These are phyloP conservation scores for Geotrichum phurueaensis DNA, from an alignment of 1,139 yeast species.

Conservation along the genomic window DNA sequence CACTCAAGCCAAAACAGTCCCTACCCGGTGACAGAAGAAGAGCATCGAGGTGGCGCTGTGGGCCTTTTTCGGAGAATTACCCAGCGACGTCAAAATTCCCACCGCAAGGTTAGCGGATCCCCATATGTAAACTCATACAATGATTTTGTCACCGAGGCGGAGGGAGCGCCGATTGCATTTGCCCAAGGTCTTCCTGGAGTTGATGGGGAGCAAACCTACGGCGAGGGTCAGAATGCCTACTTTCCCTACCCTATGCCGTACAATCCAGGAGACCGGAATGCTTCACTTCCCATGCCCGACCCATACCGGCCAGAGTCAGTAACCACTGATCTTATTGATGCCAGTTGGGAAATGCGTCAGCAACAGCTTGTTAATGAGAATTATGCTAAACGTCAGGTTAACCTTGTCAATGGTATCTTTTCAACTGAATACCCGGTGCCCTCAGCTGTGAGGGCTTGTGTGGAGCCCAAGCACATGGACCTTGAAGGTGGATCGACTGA, in stretches of 20 bases:
- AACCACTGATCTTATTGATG: conserved; percentile 19
- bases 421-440: conserved; percentile 76
- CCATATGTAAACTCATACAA: not conserved
- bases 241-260: conserved; percentile 14
- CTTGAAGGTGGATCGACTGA: conserved; percentile 60
- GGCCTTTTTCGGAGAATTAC: conserved; percentile 12
- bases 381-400: conserved; percentile 64
- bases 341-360: conserved; percentile 19
- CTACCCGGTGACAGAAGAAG: conserved; percentile 9
- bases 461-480: conserved; percentile 44
- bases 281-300: conserved; percentile 17
- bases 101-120: not conserved
- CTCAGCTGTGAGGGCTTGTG: conserved; percentile 55
- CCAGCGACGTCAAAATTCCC: conserved; percentile 1
- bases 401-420: conserved; percentile 62
- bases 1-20: not conserved
- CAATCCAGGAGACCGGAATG: conserved; percentile 20
- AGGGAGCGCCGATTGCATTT: not conserved
- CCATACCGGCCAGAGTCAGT: conserved; percentile 6
- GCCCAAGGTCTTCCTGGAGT: conserved; percentile 8
- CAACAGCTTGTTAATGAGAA: conserved; percentile 44
- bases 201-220: not conserved
- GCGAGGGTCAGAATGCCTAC: conserved; percentile 4
- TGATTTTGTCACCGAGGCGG: not conserved
- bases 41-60: not conserved